phyloP scores from a whole-genome alignment of 306 rosid species.

The Sicyos edulis region DNA sequence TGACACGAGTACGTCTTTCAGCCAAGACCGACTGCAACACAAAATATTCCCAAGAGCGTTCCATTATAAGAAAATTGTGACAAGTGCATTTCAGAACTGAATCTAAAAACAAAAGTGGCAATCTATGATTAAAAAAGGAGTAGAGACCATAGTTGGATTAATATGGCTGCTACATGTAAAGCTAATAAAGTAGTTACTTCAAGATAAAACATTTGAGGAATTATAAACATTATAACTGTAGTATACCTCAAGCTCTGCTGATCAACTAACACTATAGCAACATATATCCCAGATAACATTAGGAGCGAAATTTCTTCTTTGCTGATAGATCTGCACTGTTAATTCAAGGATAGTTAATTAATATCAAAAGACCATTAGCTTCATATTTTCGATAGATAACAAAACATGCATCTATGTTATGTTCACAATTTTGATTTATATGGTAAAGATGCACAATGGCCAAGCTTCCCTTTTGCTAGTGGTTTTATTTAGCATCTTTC shows the following conservation, averaged over 20 bases:
- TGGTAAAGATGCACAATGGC: neutral
- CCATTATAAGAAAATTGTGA: neutral
- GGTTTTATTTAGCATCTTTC: neutral
- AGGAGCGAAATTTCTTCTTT: slow-evolving; percentile 57
- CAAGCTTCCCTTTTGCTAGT: neutral
- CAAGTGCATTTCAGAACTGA: slow-evolving; percentile 1
- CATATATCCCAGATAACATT: slow-evolving; percentile 70
- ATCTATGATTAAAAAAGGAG: neutral
- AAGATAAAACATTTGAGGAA: neutral
- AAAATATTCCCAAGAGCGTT: neutral
- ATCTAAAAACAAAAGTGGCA: neutral
- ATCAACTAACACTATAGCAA: slow-evolving; percentile 86
- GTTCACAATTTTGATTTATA: neutral
- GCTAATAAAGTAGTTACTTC: slow-evolving; percentile 4
- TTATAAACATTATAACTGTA: neutral
- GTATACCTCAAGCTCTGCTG: slow-evolving; percentile 71
- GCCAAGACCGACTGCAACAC: slow-evolving; percentile 44
- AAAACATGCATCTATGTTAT: neutral
- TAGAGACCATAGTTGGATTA: neutral
- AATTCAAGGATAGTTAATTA: slow-evolving; percentile 31
- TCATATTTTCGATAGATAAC: neutral
- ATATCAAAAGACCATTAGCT: slow-evolving; percentile 21
- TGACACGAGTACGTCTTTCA: slow-evolving; percentile 43
- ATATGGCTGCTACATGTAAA: neutral
- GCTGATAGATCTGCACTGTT: slow-evolving; percentile 82